phyloP scores from a whole-genome alignment of 805 yeast species.

The Sugiyamaella lignohabitans region DNA sequence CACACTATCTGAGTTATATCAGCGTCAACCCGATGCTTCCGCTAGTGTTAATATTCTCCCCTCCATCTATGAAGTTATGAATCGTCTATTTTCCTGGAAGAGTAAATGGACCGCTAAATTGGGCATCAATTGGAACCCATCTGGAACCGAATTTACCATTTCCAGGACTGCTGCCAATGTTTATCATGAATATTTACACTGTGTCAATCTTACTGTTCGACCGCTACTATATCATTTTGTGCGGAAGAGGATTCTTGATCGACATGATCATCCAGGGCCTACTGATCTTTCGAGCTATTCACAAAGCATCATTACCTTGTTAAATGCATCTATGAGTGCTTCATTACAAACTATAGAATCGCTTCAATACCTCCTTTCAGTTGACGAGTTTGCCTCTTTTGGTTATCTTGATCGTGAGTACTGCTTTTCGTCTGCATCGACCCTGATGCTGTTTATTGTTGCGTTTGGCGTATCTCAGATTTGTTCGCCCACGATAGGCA shows the following conservation, averaged over 20 bases:
- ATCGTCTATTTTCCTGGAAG: slow-evolving; percentile 19
- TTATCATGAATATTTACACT: slow-evolving; percentile 21
- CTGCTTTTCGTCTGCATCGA: slow-evolving; percentile 21
- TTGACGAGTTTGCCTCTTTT: slow-evolving; percentile 13
- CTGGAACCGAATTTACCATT: slow-evolving; percentile 2
- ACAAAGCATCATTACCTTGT: slow-evolving; percentile 13
- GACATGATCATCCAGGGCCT: slow-evolving; percentile 10
- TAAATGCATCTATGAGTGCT: slow-evolving; percentile 23
- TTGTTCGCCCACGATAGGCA: slow-evolving; percentile 16
- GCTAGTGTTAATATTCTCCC: slow-evolving; percentile 15
- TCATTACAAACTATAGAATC: slow-evolving; percentile 21
- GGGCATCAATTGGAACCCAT: slow-evolving; percentile 14
- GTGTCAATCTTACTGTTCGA: slow-evolving; percentile 23
- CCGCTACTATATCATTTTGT: slow-evolving; percentile 23
- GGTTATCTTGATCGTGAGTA: slow-evolving; percentile 25
- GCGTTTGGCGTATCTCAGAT: slow-evolving; percentile 18
- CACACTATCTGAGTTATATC: slow-evolving; percentile 18
- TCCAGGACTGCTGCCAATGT: slow-evolving; percentile 19
- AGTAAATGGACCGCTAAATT: slow-evolving; percentile 13
- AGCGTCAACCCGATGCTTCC: slow-evolving; percentile 11
- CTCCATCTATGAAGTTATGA: slow-evolving; percentile 14
- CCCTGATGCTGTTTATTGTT: slow-evolving; percentile 19
- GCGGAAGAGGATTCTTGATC: slow-evolving; percentile 17
- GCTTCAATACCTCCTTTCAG: slow-evolving; percentile 7
- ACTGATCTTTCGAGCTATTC: slow-evolving; percentile 16